Evolutionary conservation across 2,329 filamentous ascomycete genomes (phyloP), one percentile per base, ranked within the genome.

Genomic region (Coniochaeta ligniaria): DNA sequence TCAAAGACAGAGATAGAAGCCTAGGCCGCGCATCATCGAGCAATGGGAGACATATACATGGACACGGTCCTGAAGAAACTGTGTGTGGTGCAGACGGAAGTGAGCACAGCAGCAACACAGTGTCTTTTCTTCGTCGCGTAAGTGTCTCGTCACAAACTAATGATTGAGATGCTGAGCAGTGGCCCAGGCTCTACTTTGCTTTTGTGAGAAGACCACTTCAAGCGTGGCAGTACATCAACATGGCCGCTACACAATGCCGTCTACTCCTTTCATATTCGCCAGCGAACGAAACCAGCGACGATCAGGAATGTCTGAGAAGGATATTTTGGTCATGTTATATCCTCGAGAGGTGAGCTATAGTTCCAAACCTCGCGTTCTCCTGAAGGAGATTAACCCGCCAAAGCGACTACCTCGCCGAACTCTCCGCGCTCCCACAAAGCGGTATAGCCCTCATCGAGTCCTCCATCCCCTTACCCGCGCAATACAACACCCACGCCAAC

Each of bases 241-340:
- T 77, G 1, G 76, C 79, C 0, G 78, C 80, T 0, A 74, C 78
- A 0, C 80, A 81, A 63, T 82, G 80, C 59, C 75, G 80, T 1
- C 67, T 82, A 1, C 71, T 83, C 0, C 65, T 82, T 2, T 78
- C 79, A 0, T 81, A 81, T 55, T 71, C 73, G 1, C 68, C 70
- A 0, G 67, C 64, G 3, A 71, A 69, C 9, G 72, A 73, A 33
- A 69, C 69, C 0, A 63, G 66, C 0, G 75, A 80, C 61, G 76
- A 79, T 3, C 70, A 75, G 41, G 80, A 83, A 64, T 77, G 80
- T 2, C 75, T 81, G 0, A 70, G 77, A 14, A 71, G 80, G 1
- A 81, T 82, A 59, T 83, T 83, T 62, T 83, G 80, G 80, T 78
- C 80, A 0, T 82, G 80, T 60, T 83, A 82, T 60, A 80, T 83